Evolutionary conservation across 2,329 filamentous ascomycete genomes (phyloP).

Genomic region (Ophiostoma quercus): DNA sequence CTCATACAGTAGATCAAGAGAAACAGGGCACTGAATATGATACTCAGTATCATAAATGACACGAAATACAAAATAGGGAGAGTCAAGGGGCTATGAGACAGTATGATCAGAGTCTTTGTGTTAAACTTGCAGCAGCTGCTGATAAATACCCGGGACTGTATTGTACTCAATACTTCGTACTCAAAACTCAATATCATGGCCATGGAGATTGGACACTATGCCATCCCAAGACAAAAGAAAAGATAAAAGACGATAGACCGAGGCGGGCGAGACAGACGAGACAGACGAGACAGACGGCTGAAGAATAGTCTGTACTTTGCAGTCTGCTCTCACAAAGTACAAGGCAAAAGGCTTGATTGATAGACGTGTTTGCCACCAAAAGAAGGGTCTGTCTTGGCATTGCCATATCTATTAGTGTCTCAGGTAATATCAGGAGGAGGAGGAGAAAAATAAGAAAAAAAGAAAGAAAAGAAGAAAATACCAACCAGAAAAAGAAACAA

Average conservation of each 20-base stretch:
- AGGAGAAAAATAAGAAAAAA: background rate
- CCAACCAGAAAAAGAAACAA: background rate
- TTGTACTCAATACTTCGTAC: no score
- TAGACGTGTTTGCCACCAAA: background rate
- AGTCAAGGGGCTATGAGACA: slow-evolving; percentile 2
- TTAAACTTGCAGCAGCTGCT: no score
- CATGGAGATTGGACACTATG: background rate
- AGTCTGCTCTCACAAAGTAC: no score
- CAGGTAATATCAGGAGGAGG: background rate
- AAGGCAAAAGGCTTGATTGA: background rate
- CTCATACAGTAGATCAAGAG: no score
- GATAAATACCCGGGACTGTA: no score
- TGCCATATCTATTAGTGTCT: background rate
- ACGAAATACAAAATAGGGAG: background rate
- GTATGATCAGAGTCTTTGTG: background rate
- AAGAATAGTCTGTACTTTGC: background rate
- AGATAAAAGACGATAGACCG: no score
- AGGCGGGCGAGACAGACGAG: background rate
- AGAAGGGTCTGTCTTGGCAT: background rate
- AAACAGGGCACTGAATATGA: no score
- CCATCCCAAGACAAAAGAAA: background rate
- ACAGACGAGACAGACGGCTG: background rate
- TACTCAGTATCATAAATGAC: background rate
- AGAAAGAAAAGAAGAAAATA: slow-evolving; percentile 2
- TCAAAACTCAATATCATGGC: background rate